These are phyloP conservation scores for Chrysopogon serrulatus DNA, from an alignment of 176 grass and related monocot genomes.

Conservation along the genomic window DNA sequence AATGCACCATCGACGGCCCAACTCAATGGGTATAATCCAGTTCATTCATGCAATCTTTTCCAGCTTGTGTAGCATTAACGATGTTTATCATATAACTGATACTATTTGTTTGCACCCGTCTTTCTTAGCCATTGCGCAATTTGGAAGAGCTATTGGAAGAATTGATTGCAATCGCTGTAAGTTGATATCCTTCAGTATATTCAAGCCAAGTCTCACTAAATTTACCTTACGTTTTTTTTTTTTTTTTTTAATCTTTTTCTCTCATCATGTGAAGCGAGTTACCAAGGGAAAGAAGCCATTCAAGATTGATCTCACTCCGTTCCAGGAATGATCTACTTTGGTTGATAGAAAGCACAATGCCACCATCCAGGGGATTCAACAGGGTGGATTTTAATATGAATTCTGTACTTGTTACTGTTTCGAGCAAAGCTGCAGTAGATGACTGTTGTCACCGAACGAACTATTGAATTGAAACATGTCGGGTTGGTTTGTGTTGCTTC, in stretches of 20 bases:
- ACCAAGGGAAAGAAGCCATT: slow-evolving; percentile 77
- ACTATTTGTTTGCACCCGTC: not conserved
- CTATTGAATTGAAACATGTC: not conserved
- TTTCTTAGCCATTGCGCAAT: slow-evolving; percentile 64
- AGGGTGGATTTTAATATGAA: not conserved
- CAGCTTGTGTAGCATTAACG: not conserved
- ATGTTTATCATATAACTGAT: not conserved
- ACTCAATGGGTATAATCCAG: slow-evolving; percentile 76
- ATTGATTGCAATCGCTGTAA: slow-evolving; percentile 85
- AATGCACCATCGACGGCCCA: slow-evolving; percentile 88
- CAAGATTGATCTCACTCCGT: slow-evolving; percentile 77
- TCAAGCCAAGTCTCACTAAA: not conserved
- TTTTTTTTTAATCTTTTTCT: not conserved
- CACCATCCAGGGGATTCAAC: not conserved
- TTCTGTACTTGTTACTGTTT: not conserved
- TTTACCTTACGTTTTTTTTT: not conserved
- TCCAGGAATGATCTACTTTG: slow-evolving; percentile 28
- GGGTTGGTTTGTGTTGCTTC: not conserved
- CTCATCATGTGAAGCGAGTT: slow-evolving; percentile 29
- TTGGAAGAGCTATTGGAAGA: slow-evolving; percentile 89
- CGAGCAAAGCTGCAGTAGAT: not conserved
- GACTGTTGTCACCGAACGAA: not conserved
- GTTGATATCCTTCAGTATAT: slow-evolving; percentile 14
- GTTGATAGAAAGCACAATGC: not conserved
- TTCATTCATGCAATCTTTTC: slow-evolving; percentile 1